Percentiles rank a stretch among this genome's conserved stretches.
Conservation (phyloP, 1,139 yeast genomes). For the Debaryomycetaceae sp. region DNA sequence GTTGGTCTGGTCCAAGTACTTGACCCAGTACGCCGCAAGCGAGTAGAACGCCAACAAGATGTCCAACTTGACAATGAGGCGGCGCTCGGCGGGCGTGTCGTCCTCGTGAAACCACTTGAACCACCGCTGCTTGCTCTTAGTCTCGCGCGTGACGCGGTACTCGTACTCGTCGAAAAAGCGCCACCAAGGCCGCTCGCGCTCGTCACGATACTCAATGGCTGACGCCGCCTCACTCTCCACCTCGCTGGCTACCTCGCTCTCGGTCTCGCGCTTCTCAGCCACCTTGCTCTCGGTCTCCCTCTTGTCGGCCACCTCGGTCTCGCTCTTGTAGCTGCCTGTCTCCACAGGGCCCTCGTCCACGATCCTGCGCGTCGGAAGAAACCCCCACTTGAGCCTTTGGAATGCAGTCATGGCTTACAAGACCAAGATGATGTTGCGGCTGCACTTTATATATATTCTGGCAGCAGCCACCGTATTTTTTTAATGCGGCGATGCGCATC, state of each 20-base stretch:
- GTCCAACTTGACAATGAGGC: conserved; percentile 58
- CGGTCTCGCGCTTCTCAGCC: background rate
- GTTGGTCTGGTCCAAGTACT: conserved; percentile 59
- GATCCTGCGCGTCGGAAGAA: conserved; percentile 42
- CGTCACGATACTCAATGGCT: conserved; percentile 52
- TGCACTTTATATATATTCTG: too few relatives aligned
- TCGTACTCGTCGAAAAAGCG: conserved; percentile 61
- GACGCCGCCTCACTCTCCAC: too few relatives aligned
- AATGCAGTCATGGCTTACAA: conserved; percentile 1
- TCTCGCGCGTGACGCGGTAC: conserved; percentile 40
- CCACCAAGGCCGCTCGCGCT: conserved; percentile 60
- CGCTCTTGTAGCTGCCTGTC: background rate
- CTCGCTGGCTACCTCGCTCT: background rate
- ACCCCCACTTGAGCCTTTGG: conserved; percentile 44
- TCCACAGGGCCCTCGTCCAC: conserved; percentile 28
- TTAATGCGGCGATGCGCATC: too few relatives aligned
- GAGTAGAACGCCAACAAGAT: conserved; percentile 55
- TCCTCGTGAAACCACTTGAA: conserved; percentile 61
- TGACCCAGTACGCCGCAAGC: conserved; percentile 66
- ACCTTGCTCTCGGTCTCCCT: background rate
- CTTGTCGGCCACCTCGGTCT: conserved; percentile 1
- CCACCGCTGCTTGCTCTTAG: conserved; percentile 45
- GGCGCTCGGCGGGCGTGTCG: conserved; percentile 53
- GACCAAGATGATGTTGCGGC: too few relatives aligned
- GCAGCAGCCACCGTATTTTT: too few relatives aligned